phyloP scores from a whole-genome alignment of 192 early-diverging fungal genomes.

The Phycomyces nitens region DNA sequence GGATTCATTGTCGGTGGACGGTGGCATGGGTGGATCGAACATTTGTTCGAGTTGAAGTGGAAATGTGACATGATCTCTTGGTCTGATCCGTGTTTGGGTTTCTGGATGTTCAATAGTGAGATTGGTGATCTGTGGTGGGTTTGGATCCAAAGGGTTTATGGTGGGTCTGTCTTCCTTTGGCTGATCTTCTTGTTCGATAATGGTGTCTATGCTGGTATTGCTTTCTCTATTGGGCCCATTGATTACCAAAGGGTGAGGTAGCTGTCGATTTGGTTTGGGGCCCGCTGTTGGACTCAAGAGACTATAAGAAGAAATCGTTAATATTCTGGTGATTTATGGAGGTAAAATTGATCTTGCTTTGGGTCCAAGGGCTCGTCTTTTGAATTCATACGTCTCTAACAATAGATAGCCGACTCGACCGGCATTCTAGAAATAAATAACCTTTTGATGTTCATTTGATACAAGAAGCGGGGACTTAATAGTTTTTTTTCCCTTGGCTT shows the following conservation, averaged over 20 bases:
- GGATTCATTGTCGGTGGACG: not conserved
- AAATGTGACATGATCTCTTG: conserved; percentile 11
- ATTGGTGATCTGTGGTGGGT: not conserved
- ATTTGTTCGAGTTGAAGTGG: conserved; percentile 8
- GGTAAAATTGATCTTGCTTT: too few species aligned
- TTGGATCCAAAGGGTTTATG: not conserved
- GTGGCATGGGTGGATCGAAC: conserved; percentile 6
- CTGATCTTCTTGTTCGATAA: not conserved
- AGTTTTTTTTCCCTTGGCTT: too few species aligned
- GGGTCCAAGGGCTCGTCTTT: too few species aligned
- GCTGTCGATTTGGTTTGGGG: too few species aligned
- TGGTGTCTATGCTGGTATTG: not conserved
- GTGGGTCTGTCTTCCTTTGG: not conserved
- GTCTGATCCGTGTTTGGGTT: not conserved
- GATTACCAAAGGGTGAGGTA: not conserved
- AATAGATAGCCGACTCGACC: too few species aligned
- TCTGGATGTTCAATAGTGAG: not conserved
- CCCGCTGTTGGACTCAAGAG: too few species aligned
- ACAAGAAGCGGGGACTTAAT: too few species aligned
- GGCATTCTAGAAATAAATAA: too few species aligned
- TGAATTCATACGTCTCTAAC: too few species aligned
- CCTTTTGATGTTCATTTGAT: too few species aligned
- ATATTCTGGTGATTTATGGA: too few species aligned
- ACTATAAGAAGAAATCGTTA: too few species aligned
- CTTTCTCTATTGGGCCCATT: not conserved